Base-by-base conservation (phyloP, 2,329 filamentous ascomycete genomes). In the Aspergillus sp. region DNA sequence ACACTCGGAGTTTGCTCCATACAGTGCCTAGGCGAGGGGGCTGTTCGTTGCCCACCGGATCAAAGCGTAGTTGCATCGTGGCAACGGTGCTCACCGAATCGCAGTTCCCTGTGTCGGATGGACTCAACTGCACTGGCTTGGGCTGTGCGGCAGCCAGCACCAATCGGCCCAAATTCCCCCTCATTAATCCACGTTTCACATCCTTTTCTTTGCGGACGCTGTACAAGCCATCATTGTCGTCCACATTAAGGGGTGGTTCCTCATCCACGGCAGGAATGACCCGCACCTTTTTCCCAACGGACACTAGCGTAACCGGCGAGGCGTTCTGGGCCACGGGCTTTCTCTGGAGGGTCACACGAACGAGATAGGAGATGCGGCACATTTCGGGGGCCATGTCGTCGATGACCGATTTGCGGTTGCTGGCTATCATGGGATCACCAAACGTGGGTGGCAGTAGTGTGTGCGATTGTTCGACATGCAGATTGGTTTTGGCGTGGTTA, bases 331-430 rank as follows among this genome's bases (percentile, higher is more conserved):
- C n/a, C 21, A 44, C 27, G 10, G 62, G 57, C 17, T 59, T 64
- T 41, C 59, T 55, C 50, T 62, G 36, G 19, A 86, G 70, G 36
- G 78, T 78, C 10, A 80, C 80, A 36, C 81, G 78, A 59, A 89
- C 77, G 1, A 77, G 78, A 66, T 89, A 90, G 2, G 77, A 76
- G 49, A 89, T 83, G 68, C 81, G 84, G 36, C 81, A 78, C 86
- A 89, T 88, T 8, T 86, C 81, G 0, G 87, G 87, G 2, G 84
- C 78, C 69, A 88, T 77, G 65, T 89, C 87, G 68, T 89, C 86
- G 42, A 85, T 76, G 17, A 84, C 70, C 2, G 74, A 74, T 38
- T 77, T 78, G 8, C 82, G 82, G 62, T 81, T 78, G 23, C 79
- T 79, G 49, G 80, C 77, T n/a, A 83, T 71, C 67, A 82, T 81